Base-by-base conservation (phyloP, 1,139 yeast genomes). In the Candida tropicalis region DNA sequence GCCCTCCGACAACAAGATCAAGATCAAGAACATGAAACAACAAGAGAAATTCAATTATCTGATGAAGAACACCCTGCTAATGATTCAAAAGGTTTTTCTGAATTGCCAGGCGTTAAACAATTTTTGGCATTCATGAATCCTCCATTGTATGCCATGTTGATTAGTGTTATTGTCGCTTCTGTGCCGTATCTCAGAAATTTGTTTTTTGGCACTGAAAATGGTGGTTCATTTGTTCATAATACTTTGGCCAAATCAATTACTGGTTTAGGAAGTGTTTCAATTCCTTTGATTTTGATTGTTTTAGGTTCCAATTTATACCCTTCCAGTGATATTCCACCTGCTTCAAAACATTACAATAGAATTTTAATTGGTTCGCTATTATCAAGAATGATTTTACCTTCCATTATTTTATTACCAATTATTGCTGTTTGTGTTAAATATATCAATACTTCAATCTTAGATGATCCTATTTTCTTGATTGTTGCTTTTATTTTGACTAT, bases 61-160 rank as follows among this genome's bases (percentile, higher is more conserved):
- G 43, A 46, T 22, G 36, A 39, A 13, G 38, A 26, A 27, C 25
- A 18, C 5, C 17, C 39, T 13, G 9, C 22, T 10, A 27, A 5
- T 7, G 27, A 33, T 12, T 25, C 16, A 12, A 24, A 22, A 9
- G 16, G 32, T n/a, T 24, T 51, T 24, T 22, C 32, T 3, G 35
- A 49, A 10, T 42, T 46, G 9, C 52, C 57, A 6, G 47, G 50
- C 2, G 50, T 64, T 9, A 47, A 46, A 17, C 54, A 53, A 12
- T 58, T 79, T 40, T 51, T 74, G 43, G 56, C 62, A 27, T 82
- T 82, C 55, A 89, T 93, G 96, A 93, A 93, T 63, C 97, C 98
- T 9, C 99, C 99, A 8, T 71, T 93, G 49, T 93, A 90, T 75
- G 84, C 98, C 10, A 93, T 93, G 98, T 63, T 88, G 20, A 65